Evolutionary conservation across 2,329 filamentous ascomycete genomes (phyloP), one percentile per base, ranked within the genome.

Genomic region (Sporothrix brasiliensis): DNA sequence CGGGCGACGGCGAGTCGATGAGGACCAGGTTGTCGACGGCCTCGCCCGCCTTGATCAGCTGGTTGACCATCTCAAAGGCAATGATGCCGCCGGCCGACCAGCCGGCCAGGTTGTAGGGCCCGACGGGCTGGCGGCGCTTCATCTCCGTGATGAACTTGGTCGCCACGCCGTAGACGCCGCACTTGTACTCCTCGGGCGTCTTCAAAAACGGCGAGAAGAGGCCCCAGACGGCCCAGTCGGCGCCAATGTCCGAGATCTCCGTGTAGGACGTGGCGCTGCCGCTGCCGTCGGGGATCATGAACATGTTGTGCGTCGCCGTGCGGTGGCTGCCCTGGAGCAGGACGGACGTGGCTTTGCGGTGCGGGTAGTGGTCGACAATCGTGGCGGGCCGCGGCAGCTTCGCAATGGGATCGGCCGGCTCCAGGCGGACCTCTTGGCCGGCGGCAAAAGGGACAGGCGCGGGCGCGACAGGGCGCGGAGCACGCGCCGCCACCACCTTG

Each of bases 81-180:
- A 89, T 88, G 63, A 92, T 89, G 49, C 91, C 91, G 34, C 91
- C 91, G 1, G 90, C 91, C n/a, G 88, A 91, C 91, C 91, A 93
- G 30, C 91, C 91, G 19, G 88, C 86, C 0, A 93, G 79, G 67
- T 85, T 84, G 79, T 92, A 92, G 0, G 89, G 88, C 0, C 91
- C 91, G 27, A 82, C 76, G 3, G 90, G 88, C 79, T 93, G 90
- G 67, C 90, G 89, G 5, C 88, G 86, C 79, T 88, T 89, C 79
- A 93, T 91, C 79, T 92, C 90, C 4, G 84, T 81, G 52, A 91
- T 85, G 79, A 89, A 91, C 76, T 89, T 85, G 74, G 84, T 79
- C 6, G 88, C 86, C 77, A 90, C 87, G 34, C 88, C 87, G 75
- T 89, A 86, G 69, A 91, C 87, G 71, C 88, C 88, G 75, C 88